Evolutionary conservation across 2,329 filamentous ascomycete species (phyloP).

Genomic region (Ophiostoma ulmi): DNA sequence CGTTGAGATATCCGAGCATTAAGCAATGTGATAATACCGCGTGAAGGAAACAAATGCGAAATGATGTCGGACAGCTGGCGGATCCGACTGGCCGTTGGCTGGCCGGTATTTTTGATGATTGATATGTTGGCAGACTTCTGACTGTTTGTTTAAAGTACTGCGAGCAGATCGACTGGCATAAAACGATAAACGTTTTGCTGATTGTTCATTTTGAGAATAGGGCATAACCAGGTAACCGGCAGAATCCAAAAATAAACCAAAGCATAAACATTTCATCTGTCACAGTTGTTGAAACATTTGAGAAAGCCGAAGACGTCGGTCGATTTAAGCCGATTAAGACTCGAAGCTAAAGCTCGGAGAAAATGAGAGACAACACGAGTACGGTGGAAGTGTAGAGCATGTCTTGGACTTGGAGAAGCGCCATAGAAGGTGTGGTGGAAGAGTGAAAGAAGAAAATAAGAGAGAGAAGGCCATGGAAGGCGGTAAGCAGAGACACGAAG

Average conservation of each 20-base stretch:
- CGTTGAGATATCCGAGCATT: neutral
- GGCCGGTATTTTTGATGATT: neutral
- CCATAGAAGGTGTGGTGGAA: neutral
- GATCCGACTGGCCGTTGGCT: neutral
- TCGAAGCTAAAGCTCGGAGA: neutral
- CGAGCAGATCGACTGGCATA: neutral
- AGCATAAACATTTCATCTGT: neutral
- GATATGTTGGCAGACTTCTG: neutral
- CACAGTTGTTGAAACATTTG: neutral
- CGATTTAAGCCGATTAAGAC: neutral
- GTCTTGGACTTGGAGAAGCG: constrained; percentile 7
- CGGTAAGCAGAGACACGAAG: neutral
- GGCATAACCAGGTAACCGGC: neutral
- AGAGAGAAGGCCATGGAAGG: neutral
- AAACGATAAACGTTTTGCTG: neutral
- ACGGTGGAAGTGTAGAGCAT: neutral
- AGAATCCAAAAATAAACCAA: neutral
- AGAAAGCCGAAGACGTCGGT: neutral
- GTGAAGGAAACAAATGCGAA: neutral
- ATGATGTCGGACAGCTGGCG: neutral
- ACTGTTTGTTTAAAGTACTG: neutral
- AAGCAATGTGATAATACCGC: neutral
- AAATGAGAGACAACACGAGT: neutral
- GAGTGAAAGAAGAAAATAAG: neutral
- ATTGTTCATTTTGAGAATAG: neutral